These are phyloP conservation scores for Athelia sp. DNA, from an alignment of 1,284 basidiomycete genomes.

Conservation along the genomic window DNA sequence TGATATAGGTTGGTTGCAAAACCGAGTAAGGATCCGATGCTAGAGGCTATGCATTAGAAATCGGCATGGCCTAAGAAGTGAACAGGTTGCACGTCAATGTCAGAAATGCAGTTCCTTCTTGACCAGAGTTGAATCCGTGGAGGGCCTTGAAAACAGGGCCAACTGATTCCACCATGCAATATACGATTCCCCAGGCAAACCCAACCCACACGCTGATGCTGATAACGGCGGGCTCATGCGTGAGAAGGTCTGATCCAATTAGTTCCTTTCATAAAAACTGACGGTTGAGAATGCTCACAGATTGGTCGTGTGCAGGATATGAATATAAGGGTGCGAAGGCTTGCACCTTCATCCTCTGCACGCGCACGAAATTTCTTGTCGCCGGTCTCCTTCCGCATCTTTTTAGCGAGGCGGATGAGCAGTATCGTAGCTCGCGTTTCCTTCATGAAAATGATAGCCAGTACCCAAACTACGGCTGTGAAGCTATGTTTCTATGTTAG, in stretches of 20 bases:
- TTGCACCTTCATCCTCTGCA: slow-evolving; percentile 58
- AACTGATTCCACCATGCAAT: slow-evolving; percentile 61
- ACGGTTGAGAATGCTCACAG: slow-evolving; percentile 37
- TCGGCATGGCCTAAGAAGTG: background rate
- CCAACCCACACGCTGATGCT: slow-evolving; percentile 78
- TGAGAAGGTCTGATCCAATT: slow-evolving; percentile 44
- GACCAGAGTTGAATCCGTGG: slow-evolving; percentile 61
- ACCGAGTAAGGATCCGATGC: slow-evolving; percentile 38
- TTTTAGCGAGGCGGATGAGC: slow-evolving; percentile 51
- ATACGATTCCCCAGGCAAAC: slow-evolving; percentile 76
- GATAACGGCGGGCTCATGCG: slow-evolving; percentile 74
- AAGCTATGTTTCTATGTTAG: slow-evolving; percentile 27
- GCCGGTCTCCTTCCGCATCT: slow-evolving; percentile 57
- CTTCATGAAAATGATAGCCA: slow-evolving; percentile 44
- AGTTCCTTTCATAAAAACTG: slow-evolving; percentile 1
- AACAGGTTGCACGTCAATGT: slow-evolving; percentile 47
- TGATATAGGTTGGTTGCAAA: slow-evolving; percentile 56
- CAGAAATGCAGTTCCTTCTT: slow-evolving; percentile 60
- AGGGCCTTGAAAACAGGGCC: slow-evolving; percentile 55
- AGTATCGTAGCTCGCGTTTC: slow-evolving; percentile 66
- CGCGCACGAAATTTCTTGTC: slow-evolving; percentile 55
- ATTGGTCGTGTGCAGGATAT: slow-evolving; percentile 68
- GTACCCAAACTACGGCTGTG: slow-evolving; percentile 36
- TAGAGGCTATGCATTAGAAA: background rate
- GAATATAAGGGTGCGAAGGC: slow-evolving; percentile 51